Conservation (phyloP, 176 grass and related monocot genomes). For the Puccinellia tenuiflora region DNA sequence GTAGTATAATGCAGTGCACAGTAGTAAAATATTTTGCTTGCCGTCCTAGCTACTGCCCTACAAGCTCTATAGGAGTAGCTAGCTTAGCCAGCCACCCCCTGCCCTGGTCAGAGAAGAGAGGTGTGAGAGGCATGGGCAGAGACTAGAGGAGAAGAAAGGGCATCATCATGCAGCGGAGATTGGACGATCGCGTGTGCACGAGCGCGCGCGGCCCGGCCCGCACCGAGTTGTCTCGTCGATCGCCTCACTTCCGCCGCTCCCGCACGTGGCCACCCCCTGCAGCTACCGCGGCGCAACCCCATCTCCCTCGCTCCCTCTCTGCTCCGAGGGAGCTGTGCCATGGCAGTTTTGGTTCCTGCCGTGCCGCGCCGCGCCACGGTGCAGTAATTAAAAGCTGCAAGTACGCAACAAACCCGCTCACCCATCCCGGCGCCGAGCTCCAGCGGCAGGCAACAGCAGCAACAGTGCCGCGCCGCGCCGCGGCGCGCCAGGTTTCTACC, state of each 20-base stretch:
- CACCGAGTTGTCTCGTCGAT: conserved; percentile 55
- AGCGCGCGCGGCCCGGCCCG: conserved; percentile 57
- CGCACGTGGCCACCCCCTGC: conserved; percentile 59
- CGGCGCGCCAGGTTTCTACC: conserved; percentile 29
- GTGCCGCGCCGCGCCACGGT: background rate
- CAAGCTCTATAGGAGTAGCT: background rate
- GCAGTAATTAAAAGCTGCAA: background rate
- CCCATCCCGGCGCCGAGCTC: background rate
- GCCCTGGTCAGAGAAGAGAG: background rate
- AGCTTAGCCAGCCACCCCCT: background rate
- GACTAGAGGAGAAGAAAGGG: background rate
- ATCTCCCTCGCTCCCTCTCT: background rate
- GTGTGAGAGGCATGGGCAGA: background rate
- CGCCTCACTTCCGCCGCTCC: conserved; percentile 56
- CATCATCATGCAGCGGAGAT: conserved; percentile 19
- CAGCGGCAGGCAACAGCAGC: too few relatives aligned
- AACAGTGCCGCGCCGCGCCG: conserved; percentile 21
- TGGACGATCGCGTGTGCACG: conserved; percentile 88
- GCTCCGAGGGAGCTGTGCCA: conserved; percentile 1
- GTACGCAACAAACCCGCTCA: conserved; percentile 17
- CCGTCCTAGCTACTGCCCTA: conserved; percentile 13
- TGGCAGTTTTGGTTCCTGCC: conserved; percentile 27
- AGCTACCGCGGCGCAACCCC: conserved; percentile 4
- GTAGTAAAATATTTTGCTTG: conserved; percentile 31
- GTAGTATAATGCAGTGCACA: background rate